phyloP scores from a whole-genome alignment of 805 yeast species.

The Blastobotrys peoriensis region DNA sequence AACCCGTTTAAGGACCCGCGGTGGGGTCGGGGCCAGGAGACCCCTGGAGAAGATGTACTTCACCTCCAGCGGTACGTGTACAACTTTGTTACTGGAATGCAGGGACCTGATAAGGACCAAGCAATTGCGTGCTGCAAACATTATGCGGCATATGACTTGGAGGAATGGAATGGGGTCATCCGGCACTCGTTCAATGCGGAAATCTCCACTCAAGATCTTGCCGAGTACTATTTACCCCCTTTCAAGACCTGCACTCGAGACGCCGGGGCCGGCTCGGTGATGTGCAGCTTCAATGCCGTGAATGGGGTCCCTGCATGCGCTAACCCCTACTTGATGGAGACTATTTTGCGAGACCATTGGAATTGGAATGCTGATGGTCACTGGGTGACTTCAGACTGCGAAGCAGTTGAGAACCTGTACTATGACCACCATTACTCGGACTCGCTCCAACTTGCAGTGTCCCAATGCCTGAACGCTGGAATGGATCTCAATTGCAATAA shows the following conservation, averaged over 20 bases:
- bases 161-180: constrained; percentile 8
- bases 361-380: constrained; percentile 3
- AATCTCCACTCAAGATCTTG: constrained; percentile 8
- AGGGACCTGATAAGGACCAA: constrained; percentile 10
- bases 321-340: constrained; percentile 7
- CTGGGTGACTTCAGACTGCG: constrained; percentile 12
- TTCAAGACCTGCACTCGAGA: constrained; percentile 12
- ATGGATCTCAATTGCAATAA: constrained; percentile 9
- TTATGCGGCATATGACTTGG: constrained; percentile 13
- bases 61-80: constrained; percentile 7
- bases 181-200: constrained; percentile 8
- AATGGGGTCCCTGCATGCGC: constrained; percentile 16
- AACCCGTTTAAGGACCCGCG: constrained; percentile 10
- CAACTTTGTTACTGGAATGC: constrained; percentile 8
- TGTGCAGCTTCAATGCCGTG: constrained; percentile 13
- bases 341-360: constrained; percentile 8
- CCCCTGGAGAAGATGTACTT: constrained; percentile 13
- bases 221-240: constrained; percentile 10
- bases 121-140: constrained; percentile 12
- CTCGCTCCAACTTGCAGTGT: constrained; percentile 5
- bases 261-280: constrained; percentile 7
- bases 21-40: constrained; percentile 16
- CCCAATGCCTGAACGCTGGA: constrained; percentile 12
- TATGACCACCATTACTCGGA: constrained; percentile 9
- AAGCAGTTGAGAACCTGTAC: constrained; percentile 10